Base-by-base conservation (phyloP, 169 alveolate species). In the Eimeria acervulina region DNA sequence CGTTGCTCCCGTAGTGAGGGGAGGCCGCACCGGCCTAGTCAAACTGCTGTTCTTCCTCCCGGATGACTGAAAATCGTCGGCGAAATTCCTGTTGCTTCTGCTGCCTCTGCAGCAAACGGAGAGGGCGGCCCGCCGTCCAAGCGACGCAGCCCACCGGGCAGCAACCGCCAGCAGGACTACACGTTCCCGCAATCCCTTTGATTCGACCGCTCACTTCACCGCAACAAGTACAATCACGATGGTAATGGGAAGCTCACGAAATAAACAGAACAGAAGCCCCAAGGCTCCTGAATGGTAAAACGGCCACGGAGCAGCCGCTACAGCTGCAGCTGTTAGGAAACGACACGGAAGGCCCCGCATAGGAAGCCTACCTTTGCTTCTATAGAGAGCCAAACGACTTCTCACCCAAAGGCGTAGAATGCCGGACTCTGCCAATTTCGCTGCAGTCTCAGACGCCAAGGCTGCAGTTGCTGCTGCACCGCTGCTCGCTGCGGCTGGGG, bases 321-420 rank as follows among this genome's bases (percentile, higher is more conserved):
- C 78, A 87, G 93, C 93, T 55, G 93, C 83, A 44, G 93, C 93
- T 87, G 93, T 61, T 87, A 61, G 93, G 93, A 87, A 52, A 87
- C 81, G 93, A 87, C 93, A 61, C 83, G 93, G 81, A 87, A 87
- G 81, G 81, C 93, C 78, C 83, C 81, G 61, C 78, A 52, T 52
- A 61, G 93, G 70, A 87, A 52, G 93, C 93, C 93, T 52, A 38
- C 93, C 93, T 87, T 87, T 87, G 93, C 93, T 87, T 87, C 78
- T 59, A 61, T 33, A 87, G 93, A 83, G 93, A 87, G 93, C 93
- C 93, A 87, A 87, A 59, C 93, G 93, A 87, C 93, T 87, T 87
- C 93, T 87, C 93, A 87, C 93, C 93, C 93, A 87, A 87, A 59
- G 93, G 93, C 93, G 93, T 52, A 87, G 93, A 87, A 87, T 87